Conservation (phyloP, 2,329 filamentous ascomycete genomes). For the Exserohilum turcica region DNA sequence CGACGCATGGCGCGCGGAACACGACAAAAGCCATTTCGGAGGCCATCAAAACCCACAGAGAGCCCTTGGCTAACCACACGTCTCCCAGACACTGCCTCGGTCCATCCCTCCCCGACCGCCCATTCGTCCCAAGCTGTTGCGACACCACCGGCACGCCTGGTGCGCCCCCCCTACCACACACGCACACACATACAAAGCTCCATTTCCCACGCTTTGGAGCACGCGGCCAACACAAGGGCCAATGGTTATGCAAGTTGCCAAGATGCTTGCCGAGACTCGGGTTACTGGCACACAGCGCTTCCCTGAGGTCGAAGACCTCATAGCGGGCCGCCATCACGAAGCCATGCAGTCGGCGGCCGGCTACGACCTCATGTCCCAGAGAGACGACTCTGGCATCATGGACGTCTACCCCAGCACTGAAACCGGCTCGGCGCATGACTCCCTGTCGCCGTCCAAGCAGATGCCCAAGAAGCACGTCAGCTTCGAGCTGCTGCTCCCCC, state of each 20-base stretch:
- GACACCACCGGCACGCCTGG: conserved; percentile 47
- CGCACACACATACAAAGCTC: conserved; percentile 27
- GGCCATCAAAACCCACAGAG: conserved; percentile 25
- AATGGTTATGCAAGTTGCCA: conserved; percentile 41
- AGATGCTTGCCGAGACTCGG: conserved; percentile 35
- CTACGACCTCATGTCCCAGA: conserved; percentile 37
- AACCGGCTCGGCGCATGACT: conserved; percentile 37
- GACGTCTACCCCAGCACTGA: conserved; percentile 47
- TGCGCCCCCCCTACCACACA: conserved; percentile 32
- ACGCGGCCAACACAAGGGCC: conserved; percentile 7
- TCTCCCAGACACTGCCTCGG: conserved; percentile 27
- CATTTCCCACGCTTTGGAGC: conserved; percentile 25
- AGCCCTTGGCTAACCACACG: conserved; percentile 29
- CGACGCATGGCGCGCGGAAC: conserved; percentile 23
- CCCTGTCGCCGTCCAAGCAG: conserved; percentile 45
- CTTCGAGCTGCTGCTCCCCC: conserved; percentile 75
- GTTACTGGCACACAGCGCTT: conserved; percentile 34
- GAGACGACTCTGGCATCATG: conserved; percentile 38
- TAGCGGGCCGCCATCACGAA: conserved; percentile 38
- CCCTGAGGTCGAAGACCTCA: conserved; percentile 32
- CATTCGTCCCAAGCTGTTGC: conserved; percentile 43
- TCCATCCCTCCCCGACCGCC: conserved; percentile 38
- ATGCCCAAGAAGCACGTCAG: conserved; percentile 69
- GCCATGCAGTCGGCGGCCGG: conserved; percentile 27
- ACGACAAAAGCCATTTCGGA: conserved; percentile 25